Conservation (phyloP, 306 rosid genomes). For the Mucuna pruriens region DNA sequence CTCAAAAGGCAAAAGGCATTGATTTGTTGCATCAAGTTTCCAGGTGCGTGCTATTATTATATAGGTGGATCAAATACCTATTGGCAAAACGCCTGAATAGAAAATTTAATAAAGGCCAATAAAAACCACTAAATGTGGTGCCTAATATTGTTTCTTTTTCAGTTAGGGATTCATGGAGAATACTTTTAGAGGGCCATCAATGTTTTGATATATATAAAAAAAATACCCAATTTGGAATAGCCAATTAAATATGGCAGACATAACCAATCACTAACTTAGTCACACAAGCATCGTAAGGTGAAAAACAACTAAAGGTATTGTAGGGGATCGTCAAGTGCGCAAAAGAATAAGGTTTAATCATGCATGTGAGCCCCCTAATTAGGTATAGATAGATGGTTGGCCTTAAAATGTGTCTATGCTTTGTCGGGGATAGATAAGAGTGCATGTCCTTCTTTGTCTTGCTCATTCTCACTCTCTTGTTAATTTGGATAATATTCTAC, state of each 20-base stretch:
- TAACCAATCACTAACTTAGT: constrained; percentile 21
- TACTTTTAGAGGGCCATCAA: constrained; percentile 35
- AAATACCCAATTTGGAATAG: not conserved
- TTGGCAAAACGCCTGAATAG: not conserved
- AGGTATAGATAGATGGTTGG: constrained; percentile 52
- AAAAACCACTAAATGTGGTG: constrained; percentile 22
- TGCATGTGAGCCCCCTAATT: constrained; percentile 49
- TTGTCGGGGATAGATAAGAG: constrained; percentile 52
- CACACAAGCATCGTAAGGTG: constrained; percentile 19
- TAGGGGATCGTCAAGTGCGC: constrained; percentile 40
- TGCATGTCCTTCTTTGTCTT: constrained; percentile 45
- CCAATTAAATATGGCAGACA: constrained; percentile 44
- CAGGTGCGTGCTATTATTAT: constrained; percentile 9
- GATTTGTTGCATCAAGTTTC: constrained; percentile 22
- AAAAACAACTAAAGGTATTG: constrained; percentile 22
- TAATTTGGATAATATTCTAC: constrained; percentile 45
- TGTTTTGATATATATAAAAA: not conserved
- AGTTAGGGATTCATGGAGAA: not conserved
- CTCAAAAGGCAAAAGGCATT: constrained; percentile 30
- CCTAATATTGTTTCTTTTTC: not conserved
- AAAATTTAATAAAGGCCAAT: constrained; percentile 2
- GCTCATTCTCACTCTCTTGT: constrained; percentile 29
- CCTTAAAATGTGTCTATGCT: constrained; percentile 49
- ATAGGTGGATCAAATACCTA: not conserved
- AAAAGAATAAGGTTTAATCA: constrained; percentile 37